Base-by-base conservation (phyloP, 1,139 yeast species). In the Geotrichum cucujoidarum region DNA sequence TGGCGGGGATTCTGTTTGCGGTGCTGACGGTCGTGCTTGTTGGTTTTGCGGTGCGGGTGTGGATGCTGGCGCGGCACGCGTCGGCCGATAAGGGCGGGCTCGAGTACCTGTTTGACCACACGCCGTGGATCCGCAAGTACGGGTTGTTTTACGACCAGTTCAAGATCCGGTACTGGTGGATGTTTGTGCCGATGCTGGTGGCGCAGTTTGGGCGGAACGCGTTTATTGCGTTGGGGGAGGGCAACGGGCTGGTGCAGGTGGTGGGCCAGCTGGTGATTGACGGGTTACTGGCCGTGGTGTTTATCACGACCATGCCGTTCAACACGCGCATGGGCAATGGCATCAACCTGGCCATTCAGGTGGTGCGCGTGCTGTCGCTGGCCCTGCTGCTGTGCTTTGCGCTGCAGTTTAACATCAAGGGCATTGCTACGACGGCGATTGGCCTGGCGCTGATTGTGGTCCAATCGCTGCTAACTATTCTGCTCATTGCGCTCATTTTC, bases 81-180 rank as follows among this genome's bases (percentile, higher is more conserved):
- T 48, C 58, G 2, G 53, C 56, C 16, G 47, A 53, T 21, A 47
- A 51, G 22, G 59, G 55, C 6, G 65, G 64, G 4, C 45, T 60
- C 5, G 59, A 60, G 30, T 52, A 52, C 24, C 49, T 65, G 16
- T 65, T 60, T 43, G 45, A 45, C 18, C 62, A 65, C 56, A 58
- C 64, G 47, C 67, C 66, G 4, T 63, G 65, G 63, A 54, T 60
- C 33, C 53, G 57, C 6, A 56, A 57, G 43, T 64, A 63, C 42
- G 68, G 69, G 5, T 57, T 65, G 4, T 60, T 65, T 41, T 65
- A 65, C 45, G 67, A 65, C 48, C 65, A 63, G 51, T 65, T 58
- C 52, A 56, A 57, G 48, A 53, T 60, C 34, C 48, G 53, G 43
- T 62, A 55, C 48, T 65, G 69, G 69, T 65, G 69, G 68, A 59